Evolutionary conservation across 176 grass and related monocot genomes (phyloP), one percentile per base, ranked within the genome.

Genomic region (Cocos nucifera): DNA sequence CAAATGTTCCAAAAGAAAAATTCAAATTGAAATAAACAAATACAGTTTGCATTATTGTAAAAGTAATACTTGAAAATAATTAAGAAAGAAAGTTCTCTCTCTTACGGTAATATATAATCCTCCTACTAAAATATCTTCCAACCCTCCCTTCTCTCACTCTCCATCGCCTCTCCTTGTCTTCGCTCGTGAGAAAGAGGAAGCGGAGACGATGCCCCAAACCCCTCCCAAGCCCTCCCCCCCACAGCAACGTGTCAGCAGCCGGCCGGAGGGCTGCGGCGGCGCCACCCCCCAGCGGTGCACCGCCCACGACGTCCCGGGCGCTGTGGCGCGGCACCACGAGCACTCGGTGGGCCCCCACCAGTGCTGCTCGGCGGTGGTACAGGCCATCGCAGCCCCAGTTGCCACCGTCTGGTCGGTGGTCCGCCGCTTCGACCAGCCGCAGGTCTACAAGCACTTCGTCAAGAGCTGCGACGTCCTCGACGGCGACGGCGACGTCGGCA

Each of bases 391-490:
- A 29, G 80, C 86, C 20, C 80, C 83, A 15, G 83, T 55, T 30
- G 71, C 80, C 16, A 67, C 50, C 5, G 91, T 96, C 63, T 96
- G 91, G 91, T 87, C 86, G 19, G 72, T 96, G 57, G 83, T 96
- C 21, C 83, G 91, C 22, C 80, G 86, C 50, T 96, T 96, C 76
- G 91, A 96, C 69, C 74, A 18, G 27, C 86, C 91, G 2, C 86
- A 96, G 64, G 76, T 58, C 65, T 96, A 96, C 83, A 96, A 96
- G 69, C 35, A 55, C 69, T 90, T 96, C 78, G 65, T 96, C 66
- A 59, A 59, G 65, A 96, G 83, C 68, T 96, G 86, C 62, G 70
- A 53, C 26, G 27, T 96, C n/a, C 74, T 96, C 29, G 64, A 82
- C 54, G 91, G 91, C 52, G 75, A 82, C 54, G 85, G 70, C 57